These are phyloP conservation scores for Calocera viscosa DNA, from an alignment of 768 basidiomycete genomes.

Conservation along the genomic window DNA sequence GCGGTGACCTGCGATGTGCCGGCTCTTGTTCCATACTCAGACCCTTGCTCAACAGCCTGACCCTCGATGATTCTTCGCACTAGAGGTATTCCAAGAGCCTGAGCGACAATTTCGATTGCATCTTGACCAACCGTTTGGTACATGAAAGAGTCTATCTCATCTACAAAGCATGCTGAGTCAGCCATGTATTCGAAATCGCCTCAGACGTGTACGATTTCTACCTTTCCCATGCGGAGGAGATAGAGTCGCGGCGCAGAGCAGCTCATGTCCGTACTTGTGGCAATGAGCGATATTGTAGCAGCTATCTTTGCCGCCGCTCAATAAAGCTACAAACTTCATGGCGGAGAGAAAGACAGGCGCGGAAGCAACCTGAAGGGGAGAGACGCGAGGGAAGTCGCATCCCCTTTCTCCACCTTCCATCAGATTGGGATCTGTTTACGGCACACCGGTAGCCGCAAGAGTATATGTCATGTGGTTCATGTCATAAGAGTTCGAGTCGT, in stretches of 20 bases:
- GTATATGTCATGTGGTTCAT: too few species aligned
- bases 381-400: not conserved
- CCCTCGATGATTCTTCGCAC: conserved; percentile 74
- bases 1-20: conserved; percentile 40
- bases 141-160: conserved; percentile 96
- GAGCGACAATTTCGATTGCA: conserved; percentile 74
- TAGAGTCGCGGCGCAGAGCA: conserved; percentile 79
- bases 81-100: conserved; percentile 74
- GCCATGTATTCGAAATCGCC: conserved; percentile 16
- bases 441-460: too few species aligned
- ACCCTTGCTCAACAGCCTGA: conserved; percentile 60
- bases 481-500: not conserved
- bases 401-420: not conserved
- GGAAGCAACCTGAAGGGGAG: conserved; percentile 6
- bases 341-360: not conserved
- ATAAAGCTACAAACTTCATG: conserved; percentile 88
- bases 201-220: conserved; percentile 28
- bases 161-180: conserved; percentile 32
- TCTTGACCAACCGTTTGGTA: conserved; percentile 99
- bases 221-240: conserved; percentile 78
- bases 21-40: conserved; percentile 51
- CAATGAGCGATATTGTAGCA: conserved; percentile 93
- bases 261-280: conserved; percentile 67
- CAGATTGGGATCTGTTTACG: not conserved
- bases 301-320: conserved; percentile 97